A percentile compares a stretch with the other conserved stretches of the same genome.
phyloP scores from a whole-genome alignment of 2,329 filamentous ascomycete species.

The Cladophialophora chaetospira region DNA sequence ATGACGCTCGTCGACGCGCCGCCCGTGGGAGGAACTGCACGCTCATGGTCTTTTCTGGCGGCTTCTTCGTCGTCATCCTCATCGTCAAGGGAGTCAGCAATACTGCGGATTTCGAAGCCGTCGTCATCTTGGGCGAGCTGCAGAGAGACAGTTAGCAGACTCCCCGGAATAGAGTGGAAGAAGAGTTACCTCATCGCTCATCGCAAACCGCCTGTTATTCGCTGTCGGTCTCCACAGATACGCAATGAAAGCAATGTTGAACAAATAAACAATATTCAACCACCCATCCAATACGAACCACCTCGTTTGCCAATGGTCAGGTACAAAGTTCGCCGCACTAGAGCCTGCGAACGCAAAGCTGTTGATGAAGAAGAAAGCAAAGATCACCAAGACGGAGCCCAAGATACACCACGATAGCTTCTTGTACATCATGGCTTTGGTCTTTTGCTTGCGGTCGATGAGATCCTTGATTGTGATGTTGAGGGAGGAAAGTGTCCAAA shows the following conservation, averaged over 20 bases:
- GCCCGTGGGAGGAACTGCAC: constrained; percentile 24
- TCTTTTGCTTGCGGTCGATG: constrained; percentile 88
- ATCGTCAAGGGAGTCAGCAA: constrained; percentile 64
- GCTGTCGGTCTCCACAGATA: constrained; percentile 96
- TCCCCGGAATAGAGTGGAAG: background rate
- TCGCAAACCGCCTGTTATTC: constrained; percentile 95
- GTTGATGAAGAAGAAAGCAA: constrained; percentile 98
- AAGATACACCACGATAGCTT: constrained; percentile 99
- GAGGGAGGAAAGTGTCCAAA: constrained; percentile 96
- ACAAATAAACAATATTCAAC: constrained; percentile 94
- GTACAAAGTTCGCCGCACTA: constrained; percentile 84
- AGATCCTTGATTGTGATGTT: constrained; percentile 95
- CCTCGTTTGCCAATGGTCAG: constrained; percentile 93
- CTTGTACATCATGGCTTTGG: constrained; percentile 94
- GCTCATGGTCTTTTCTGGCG: constrained; percentile 40
- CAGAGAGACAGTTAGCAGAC: constrained; percentile 9
- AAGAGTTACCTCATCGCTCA: constrained; percentile 81
- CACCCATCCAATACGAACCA: constrained; percentile 98
- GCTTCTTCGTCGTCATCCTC: constrained; percentile 38
- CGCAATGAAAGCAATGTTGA: constrained; percentile 87
- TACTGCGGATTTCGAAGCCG: constrained; percentile 93
- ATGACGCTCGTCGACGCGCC: constrained; percentile 29
- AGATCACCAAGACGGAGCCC: constrained; percentile 88
- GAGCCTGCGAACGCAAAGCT: constrained; percentile 90
- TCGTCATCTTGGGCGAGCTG: constrained; percentile 95